Base-by-base conservation (phyloP, 208 protist species). In the Endotrypanum monterogeii region DNA sequence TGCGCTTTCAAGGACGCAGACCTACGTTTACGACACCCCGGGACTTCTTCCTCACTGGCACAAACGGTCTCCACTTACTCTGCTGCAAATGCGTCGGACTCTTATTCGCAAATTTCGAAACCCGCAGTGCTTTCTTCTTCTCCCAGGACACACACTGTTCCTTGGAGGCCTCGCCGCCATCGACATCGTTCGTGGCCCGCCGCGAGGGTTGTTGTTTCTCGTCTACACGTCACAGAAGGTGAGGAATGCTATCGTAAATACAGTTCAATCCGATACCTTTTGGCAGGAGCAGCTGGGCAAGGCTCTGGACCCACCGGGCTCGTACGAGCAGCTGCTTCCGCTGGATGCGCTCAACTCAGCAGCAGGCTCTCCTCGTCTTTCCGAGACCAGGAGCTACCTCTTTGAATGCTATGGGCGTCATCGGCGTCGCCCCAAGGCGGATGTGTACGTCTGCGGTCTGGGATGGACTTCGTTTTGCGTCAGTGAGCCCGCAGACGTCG, bases 151-250 rank as follows among this genome's bases (percentile, higher is more conserved):
- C 75, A 96, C 94, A 2, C 76, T 98, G n/a, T 84, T 96, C 51
- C 74, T 98, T 20, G 84, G 90, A 23, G 94, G 94, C 12, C 78
- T 96, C n/a, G 90, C 90, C 30, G 90, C 88, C 28, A 84, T 98
- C 56, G 92, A 96, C 78, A 82, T 98, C 12, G 85, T 98, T 14
- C 89, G 90, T 55, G 91, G 94, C 12, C 86, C 89, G 18, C 68
- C 86, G 37, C 82, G 83, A 7, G 90, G 90, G 48, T 63, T 96
- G 25, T 85, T 98, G 25, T 94, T 98, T 69, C 86, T 95, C 74
- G 84, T 96, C 12, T 98, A 98, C 86, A 95, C 92, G 5, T 96
- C 94, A 2, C 86, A 93, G 32, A 98, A 98, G 74, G 87, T 89
- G 35, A 83, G 84, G 52, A 92, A 89, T 71, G 92, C 85, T 20